Conservation (phyloP, 2,329 filamentous ascomycete species). For the Chaetomium sp. region DNA sequence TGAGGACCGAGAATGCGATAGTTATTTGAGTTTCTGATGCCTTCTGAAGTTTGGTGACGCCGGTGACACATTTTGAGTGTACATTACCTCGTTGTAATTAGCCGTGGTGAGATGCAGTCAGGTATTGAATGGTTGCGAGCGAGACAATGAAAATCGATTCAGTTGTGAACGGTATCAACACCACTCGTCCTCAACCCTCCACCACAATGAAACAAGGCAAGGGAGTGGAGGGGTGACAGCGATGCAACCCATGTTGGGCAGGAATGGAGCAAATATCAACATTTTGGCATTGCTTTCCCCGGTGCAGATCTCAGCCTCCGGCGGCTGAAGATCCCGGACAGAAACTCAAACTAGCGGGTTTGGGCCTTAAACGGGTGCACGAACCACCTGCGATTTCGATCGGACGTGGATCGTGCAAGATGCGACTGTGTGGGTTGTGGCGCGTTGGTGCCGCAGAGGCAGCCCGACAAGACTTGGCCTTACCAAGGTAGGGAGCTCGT, state of each 20-base stretch:
- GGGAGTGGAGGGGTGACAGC: background rate
- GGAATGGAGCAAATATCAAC: background rate
- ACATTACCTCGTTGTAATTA: background rate
- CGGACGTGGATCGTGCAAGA: slow-evolving; percentile 13
- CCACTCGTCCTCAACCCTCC: background rate
- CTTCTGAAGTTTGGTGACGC: background rate
- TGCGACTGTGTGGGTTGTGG: background rate
- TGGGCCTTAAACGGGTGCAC: slow-evolving; percentile 6
- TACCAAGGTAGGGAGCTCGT: no score
- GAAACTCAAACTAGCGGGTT: slow-evolving; percentile 15
- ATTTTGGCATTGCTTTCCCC: background rate
- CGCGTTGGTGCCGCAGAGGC: slow-evolving; percentile 7
- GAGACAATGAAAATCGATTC: no score
- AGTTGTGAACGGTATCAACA: background rate
- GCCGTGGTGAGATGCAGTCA: no score
- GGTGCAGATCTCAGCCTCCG: slow-evolving; percentile 7
- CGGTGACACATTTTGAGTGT: background rate
- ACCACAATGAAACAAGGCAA: background rate
- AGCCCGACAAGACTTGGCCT: background rate
- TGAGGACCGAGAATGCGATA: background rate
- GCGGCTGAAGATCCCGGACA: slow-evolving; percentile 1
- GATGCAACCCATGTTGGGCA: background rate
- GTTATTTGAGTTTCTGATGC: background rate
- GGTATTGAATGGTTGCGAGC: no score
- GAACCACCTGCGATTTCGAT: background rate